Conservation (phyloP, 2,329 filamentous ascomycete genomes). For the Cordyceps fumosorosea region DNA sequence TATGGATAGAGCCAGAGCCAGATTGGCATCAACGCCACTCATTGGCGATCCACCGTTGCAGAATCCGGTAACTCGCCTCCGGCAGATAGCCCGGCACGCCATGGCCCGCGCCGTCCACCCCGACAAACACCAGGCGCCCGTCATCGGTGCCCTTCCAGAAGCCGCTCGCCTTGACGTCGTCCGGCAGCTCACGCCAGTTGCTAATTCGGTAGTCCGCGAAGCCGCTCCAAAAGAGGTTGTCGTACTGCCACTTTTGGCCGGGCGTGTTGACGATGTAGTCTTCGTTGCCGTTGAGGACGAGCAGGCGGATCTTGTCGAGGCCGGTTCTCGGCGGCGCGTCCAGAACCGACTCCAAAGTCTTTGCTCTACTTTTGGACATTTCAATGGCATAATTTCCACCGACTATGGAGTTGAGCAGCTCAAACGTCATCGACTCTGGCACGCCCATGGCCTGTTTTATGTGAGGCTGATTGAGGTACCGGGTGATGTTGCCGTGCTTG, state of each 20-base stretch:
- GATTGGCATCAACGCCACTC: neutral
- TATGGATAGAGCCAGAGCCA: neutral
- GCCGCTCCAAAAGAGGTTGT: slow-evolving; percentile 34
- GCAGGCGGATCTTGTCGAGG: slow-evolving; percentile 11
- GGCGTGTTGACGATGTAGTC: slow-evolving; percentile 18
- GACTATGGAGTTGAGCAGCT: neutral
- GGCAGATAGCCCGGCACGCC: slow-evolving; percentile 24
- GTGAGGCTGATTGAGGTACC: slow-evolving; percentile 16
- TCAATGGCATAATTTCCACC: neutral
- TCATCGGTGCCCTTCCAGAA: slow-evolving; percentile 15
- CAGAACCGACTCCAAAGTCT: neutral
- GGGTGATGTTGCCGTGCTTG: slow-evolving; percentile 17
- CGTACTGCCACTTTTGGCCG: slow-evolving; percentile 29
- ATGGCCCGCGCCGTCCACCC: slow-evolving; percentile 33
- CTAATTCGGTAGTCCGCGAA: slow-evolving; percentile 33
- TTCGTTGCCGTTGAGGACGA: slow-evolving; percentile 18
- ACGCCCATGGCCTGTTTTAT: slow-evolving; percentile 17
- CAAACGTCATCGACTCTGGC: slow-evolving; percentile 14
- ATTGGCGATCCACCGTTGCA: neutral
- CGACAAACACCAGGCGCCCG: slow-evolving; percentile 17
- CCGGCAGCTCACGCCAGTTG: slow-evolving; percentile 11
- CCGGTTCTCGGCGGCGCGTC: neutral
- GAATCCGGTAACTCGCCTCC: slow-evolving; percentile 1
- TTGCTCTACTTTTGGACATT: neutral
- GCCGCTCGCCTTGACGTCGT: neutral